Evolutionary conservation across 192 early-diverging fungal genomes (phyloP).

Genomic region (Coemansia sp.): DNA sequence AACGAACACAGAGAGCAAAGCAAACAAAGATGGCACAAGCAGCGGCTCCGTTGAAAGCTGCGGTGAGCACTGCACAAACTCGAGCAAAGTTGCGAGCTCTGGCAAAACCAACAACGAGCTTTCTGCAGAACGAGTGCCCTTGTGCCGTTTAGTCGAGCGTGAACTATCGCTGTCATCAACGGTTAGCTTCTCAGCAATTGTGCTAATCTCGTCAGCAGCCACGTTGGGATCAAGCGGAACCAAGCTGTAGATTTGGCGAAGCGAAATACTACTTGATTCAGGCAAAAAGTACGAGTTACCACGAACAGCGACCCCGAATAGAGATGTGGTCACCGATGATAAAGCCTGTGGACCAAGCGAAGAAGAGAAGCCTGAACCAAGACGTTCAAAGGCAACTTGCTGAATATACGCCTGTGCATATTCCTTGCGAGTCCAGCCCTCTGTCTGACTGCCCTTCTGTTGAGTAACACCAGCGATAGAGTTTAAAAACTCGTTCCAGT

Average conservation of each 20-base stretch:
- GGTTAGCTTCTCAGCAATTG: constrained; percentile 22
- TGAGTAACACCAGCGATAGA: constrained; percentile 19
- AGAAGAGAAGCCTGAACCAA: constrained; percentile 18
- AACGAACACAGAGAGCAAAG: constrained; percentile 66
- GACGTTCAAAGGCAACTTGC: constrained; percentile 39
- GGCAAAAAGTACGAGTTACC: constrained; percentile 28
- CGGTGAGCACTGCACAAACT: constrained; percentile 70
- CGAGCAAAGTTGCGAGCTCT: constrained; percentile 68
- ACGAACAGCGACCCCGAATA: constrained; percentile 24
- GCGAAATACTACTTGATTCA: constrained; percentile 12
- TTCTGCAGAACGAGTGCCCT: constrained; percentile 8
- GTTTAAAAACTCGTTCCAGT: constrained; percentile 31
- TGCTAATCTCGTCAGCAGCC: constrained; percentile 26
- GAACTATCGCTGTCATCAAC: constrained; percentile 21
- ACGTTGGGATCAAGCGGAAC: constrained; percentile 33
- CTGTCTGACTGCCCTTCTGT: background rate
- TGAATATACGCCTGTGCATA: constrained; percentile 33
- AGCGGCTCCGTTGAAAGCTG: constrained; percentile 52
- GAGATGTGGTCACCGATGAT: constrained; percentile 21
- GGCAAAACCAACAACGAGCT: constrained; percentile 50
- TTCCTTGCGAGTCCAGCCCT: constrained; percentile 9
- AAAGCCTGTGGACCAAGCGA: constrained; percentile 14
- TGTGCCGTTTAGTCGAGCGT: constrained; percentile 23
- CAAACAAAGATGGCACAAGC: constrained; percentile 71
- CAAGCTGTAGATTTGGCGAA: constrained; percentile 30